phyloP scores from a whole-genome alignment of 495 filamentous ascomycete genomes.

The Aspergillus steynii region DNA sequence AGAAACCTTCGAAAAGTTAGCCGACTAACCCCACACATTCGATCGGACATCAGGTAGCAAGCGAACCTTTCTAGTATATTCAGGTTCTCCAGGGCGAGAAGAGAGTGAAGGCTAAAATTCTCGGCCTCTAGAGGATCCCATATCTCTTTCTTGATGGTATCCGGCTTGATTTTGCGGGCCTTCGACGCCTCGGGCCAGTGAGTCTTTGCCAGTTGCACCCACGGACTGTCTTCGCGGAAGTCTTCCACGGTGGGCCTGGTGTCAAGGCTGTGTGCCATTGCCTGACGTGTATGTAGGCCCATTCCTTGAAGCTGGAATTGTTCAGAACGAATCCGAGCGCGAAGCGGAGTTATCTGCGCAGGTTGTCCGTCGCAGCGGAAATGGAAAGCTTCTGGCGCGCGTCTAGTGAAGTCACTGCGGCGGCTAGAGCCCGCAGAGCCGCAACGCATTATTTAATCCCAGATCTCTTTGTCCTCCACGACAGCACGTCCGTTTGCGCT shows the following conservation, averaged over 20 bases:
- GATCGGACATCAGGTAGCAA: slow-evolving; percentile 3
- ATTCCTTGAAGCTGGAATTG: slow-evolving; percentile 33
- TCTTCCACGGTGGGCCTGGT: slow-evolving; percentile 62
- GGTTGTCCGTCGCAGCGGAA: slow-evolving; percentile 25
- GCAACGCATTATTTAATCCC: slow-evolving; percentile 16
- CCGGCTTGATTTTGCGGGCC: slow-evolving; percentile 73
- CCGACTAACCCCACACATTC: not conserved
- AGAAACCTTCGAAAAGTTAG: slow-evolving; percentile 64
- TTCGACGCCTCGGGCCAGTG: slow-evolving; percentile 77
- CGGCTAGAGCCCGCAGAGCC: slow-evolving; percentile 34
- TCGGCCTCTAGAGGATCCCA: slow-evolving; percentile 88
- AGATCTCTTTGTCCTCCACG: slow-evolving; percentile 6
- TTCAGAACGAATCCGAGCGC: slow-evolving; percentile 23
- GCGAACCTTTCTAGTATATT: slow-evolving; percentile 84
- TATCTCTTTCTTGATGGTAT: slow-evolving; percentile 83
- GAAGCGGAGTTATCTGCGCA: slow-evolving; percentile 32
- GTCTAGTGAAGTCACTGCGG: slow-evolving; percentile 20
- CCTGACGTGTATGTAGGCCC: slow-evolving; percentile 38
- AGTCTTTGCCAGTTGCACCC: slow-evolving; percentile 77
- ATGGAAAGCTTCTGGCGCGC: slow-evolving; percentile 29
- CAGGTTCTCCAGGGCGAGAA: slow-evolving; percentile 84
- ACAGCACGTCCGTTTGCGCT: slow-evolving; percentile 3
- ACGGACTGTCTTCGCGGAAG: slow-evolving; percentile 75
- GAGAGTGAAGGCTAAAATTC: slow-evolving; percentile 69
- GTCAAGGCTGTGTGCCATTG: slow-evolving; percentile 51